phyloP scores from a whole-genome alignment of 148 eudicot species.

The Nepenthes gracilis region DNA sequence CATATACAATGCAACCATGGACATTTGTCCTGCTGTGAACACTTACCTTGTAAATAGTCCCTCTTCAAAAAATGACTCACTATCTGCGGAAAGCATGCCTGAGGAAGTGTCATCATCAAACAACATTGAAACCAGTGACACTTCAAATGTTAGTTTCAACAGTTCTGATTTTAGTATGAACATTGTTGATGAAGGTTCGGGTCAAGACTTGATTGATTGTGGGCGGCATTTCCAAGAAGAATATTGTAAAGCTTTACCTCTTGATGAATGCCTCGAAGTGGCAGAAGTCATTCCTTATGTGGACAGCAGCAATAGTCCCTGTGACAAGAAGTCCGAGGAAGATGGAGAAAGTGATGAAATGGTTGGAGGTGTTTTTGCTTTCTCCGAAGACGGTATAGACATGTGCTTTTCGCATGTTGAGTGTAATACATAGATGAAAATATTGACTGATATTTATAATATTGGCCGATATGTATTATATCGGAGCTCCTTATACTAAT shows the following conservation, averaged over 20 bases:
- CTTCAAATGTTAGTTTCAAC: constrained; percentile 56
- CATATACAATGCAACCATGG: constrained; percentile 22
- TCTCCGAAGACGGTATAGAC: constrained; percentile 78
- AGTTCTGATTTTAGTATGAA: constrained; percentile 73
- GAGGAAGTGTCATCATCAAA: constrained; percentile 45
- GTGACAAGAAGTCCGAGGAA: constrained; percentile 57
- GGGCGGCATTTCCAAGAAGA: constrained; percentile 73
- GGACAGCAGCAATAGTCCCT: constrained; percentile 51
- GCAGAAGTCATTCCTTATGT: constrained; percentile 50
- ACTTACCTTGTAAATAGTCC: constrained; percentile 49
- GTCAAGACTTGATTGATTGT: constrained; percentile 50
- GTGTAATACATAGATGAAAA: too few relatives aligned
- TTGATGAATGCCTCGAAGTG: constrained; percentile 37
- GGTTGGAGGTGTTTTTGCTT: constrained; percentile 84
- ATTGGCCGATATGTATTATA: not conserved
- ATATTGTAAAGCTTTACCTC: constrained; percentile 62
- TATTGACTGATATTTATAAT: not conserved
- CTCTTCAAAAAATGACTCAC: constrained; percentile 20
- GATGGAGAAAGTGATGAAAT: constrained; percentile 75
- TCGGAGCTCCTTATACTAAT: not conserved
- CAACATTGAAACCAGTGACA: constrained; percentile 50
- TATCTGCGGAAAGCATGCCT: constrained; percentile 23
- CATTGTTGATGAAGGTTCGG: constrained; percentile 56
- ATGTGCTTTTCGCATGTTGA: too few relatives aligned
- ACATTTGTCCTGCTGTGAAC: constrained; percentile 31